Conservation (phyloP, 257 asterid genomes). For the Verbascum thapsus region DNA sequence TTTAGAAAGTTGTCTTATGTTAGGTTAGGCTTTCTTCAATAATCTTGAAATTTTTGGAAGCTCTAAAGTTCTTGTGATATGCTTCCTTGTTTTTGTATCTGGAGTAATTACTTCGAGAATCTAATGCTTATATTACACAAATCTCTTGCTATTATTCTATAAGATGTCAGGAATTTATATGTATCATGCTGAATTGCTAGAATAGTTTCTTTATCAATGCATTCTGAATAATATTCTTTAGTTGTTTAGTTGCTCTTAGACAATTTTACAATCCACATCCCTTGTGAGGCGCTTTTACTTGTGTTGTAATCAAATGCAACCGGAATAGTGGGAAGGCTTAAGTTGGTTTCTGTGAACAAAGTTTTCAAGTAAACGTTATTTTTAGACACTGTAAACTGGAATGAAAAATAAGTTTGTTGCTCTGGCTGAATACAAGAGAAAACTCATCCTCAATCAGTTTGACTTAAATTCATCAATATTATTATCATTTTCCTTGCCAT, state of each 20-base stretch:
- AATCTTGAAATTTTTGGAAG: slow-evolving; percentile 7
- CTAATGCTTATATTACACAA: slow-evolving; percentile 3
- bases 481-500: not conserved
- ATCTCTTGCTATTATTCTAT: slow-evolving; percentile 6
- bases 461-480: no score
- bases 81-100: slow-evolving; percentile 13
- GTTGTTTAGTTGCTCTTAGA: slow-evolving; percentile 14
- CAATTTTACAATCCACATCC: not conserved
- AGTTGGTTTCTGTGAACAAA: slow-evolving; percentile 7
- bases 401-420: not conserved
- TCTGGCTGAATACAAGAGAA: not conserved
- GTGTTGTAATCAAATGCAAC: slow-evolving; percentile 1
- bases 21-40: slow-evolving; percentile 9
- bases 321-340: not conserved
- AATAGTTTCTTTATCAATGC: not conserved
- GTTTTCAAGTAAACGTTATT: not conserved
- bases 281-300: slow-evolving; percentile 5
- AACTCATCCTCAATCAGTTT: not conserved
- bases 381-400: not conserved
- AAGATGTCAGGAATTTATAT: slow-evolving; percentile 7
- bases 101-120: not conserved
- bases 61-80: not conserved
- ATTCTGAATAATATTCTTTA: not conserved
- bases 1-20: slow-evolving; percentile 17
- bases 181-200: slow-evolving; percentile 1